A percentile compares a stretch with the other conserved stretches of the same genome.
Evolutionary conservation across 2,329 filamentous ascomycete genomes (phyloP).

Genomic region (Monosporascus sp.): DNA sequence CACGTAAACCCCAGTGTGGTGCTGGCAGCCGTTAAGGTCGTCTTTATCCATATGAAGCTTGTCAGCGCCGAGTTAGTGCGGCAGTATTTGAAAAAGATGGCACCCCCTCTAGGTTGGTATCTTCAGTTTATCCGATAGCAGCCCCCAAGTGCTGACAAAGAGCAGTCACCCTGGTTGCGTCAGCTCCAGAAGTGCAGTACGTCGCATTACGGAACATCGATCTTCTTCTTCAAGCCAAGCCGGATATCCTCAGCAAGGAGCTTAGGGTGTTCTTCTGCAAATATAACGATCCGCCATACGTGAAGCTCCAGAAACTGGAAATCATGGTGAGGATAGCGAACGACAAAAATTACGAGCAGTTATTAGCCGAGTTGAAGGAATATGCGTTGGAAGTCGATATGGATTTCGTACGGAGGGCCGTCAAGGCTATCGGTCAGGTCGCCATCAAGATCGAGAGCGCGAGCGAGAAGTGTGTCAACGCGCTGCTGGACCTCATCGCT

Average conservation of each 20-base stretch:
- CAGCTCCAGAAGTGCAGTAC: constrained; percentile 94
- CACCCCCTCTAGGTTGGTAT: constrained; percentile 74
- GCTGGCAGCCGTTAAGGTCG: constrained; percentile 92
- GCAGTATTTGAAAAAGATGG: constrained; percentile 97
- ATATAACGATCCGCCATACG: constrained; percentile 96
- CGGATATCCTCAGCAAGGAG: constrained; percentile 95
- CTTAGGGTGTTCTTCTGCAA: constrained; percentile 99
- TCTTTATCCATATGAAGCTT: constrained; percentile 91
- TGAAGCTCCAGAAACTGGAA: constrained; percentile 95
- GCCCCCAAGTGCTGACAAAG: constrained; percentile 7
- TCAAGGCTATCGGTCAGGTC: constrained; percentile 95
- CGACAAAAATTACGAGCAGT: constrained; percentile 90
- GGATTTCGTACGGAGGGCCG: constrained; percentile 92
- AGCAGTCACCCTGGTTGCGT: constrained; percentile 87
- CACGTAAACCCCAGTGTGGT: constrained; percentile 98
- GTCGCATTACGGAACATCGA: constrained; percentile 96
- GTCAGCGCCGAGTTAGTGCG: constrained; percentile 72
- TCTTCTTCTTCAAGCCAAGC: constrained; percentile 88
- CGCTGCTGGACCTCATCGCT: constrained; percentile 86
- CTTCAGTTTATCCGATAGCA: neutral
- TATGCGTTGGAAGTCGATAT: constrained; percentile 98
- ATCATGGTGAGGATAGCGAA: constrained; percentile 99
- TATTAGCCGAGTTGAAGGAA: constrained; percentile 91
- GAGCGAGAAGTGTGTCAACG: constrained; percentile 92
- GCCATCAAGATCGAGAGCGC: constrained; percentile 97